phyloP scores from a whole-genome alignment of 2,329 filamentous ascomycete species.

The Ascochyta clinopodiicola region DNA sequence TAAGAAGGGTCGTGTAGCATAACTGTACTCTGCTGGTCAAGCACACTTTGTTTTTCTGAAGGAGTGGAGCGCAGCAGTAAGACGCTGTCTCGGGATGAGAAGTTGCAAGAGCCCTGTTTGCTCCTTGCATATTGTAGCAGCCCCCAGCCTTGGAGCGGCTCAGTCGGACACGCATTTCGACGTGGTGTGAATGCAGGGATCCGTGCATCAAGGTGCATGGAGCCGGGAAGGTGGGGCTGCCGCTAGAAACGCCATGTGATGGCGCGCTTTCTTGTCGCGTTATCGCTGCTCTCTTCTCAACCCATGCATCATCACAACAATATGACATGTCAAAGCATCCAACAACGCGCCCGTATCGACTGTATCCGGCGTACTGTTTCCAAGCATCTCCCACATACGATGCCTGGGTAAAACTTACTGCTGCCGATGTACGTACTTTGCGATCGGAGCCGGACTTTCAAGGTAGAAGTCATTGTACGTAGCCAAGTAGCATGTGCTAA shows the following conservation, averaged over 20 bases:
- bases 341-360: constrained; percentile 32
- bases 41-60: constrained; percentile 16
- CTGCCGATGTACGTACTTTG: constrained; percentile 62
- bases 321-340: constrained; percentile 41
- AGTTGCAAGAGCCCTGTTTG: constrained; percentile 33
- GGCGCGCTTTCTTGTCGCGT: constrained; percentile 26
- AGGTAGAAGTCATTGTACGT: constrained; percentile 47
- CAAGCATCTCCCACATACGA: constrained; percentile 66
- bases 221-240: constrained; percentile 8
- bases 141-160: constrained; percentile 33
- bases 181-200: constrained; percentile 12
- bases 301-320: constrained; percentile 27
- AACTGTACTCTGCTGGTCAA: constrained; percentile 16
- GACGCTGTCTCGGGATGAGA: neutral
- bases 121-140: constrained; percentile 20
- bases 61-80: neutral
- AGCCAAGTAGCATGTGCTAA: neutral
- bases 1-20: no score
- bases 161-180: constrained; percentile 27
- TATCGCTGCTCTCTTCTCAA: constrained; percentile 10
- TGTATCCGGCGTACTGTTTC: constrained; percentile 68
- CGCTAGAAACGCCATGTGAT: constrained; percentile 3
- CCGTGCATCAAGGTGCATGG: constrained; percentile 6
- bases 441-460: constrained; percentile 57
- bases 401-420: constrained; percentile 67